A percentile compares a stretch with the other conserved stretches of the same genome.
Conservation (phyloP, 768 basidiomycete genomes). For the Tricholoma bakamatsutake region DNA sequence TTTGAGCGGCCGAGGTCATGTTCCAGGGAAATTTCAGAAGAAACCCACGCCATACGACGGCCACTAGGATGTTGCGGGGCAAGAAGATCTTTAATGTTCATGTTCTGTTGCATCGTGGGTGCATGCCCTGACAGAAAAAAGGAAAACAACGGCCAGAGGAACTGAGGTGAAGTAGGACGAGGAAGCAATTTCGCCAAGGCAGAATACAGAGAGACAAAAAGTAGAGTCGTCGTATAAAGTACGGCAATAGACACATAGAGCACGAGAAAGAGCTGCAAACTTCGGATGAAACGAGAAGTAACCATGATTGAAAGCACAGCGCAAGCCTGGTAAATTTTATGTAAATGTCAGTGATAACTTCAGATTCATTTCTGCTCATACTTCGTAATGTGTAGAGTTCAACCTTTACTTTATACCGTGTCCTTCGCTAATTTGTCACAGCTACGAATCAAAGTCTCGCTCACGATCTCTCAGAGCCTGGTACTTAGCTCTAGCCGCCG, state of each 20-base stretch:
- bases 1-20: slow-evolving; percentile 27
- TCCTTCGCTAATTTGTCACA: neutral
- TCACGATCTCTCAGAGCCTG: neutral
- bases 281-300: slow-evolving; percentile 13
- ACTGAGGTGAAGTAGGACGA: slow-evolving; percentile 16
- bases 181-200: slow-evolving; percentile 20
- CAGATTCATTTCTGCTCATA: no score
- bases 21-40: slow-evolving; percentile 27
- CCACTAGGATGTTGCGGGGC: slow-evolving; percentile 9
- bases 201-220: slow-evolving; percentile 28
- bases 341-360: no score
- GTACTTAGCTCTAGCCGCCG: slow-evolving; percentile 9
- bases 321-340: neutral
- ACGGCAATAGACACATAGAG: slow-evolving; percentile 35
- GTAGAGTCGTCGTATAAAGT: slow-evolving; percentile 37
- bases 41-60: slow-evolving; percentile 24
- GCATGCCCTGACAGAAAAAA: neutral
- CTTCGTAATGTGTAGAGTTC: neutral
- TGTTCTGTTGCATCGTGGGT: slow-evolving; percentile 2
- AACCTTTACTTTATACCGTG: neutral
- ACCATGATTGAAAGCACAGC: neutral
- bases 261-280: slow-evolving; percentile 22
- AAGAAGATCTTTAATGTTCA: slow-evolving; percentile 9
- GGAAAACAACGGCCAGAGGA: slow-evolving; percentile 9
- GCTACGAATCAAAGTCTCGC: neutral